Evolutionary conservation across 2,329 filamentous ascomycete species (phyloP), one percentile per base, ranked within the genome.

Genomic region (Stagonosporopsis tanaceti): DNA sequence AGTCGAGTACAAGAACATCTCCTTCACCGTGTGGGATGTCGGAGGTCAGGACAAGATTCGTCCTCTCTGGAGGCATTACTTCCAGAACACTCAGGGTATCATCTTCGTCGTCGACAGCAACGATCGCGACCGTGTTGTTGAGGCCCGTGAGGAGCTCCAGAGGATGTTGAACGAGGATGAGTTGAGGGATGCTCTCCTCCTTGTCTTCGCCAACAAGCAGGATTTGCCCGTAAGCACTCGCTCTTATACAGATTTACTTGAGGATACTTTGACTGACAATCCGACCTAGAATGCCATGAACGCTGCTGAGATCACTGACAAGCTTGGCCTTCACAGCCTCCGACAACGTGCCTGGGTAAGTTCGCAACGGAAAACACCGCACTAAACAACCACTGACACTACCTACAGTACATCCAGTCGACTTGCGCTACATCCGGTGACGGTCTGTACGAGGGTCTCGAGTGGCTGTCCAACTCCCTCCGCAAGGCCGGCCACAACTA

Each of bases 151-250:
- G 77, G 95, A 99, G 79, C 84, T 99, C 65, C 93, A 97, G 82
- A 91, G 94, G 75, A 98, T 98, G 80, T 92, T 98, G 81, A 95
- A 96, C 79, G 95, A 98, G 78, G 89, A 94, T 64, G 95, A 99
- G 84, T 94, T 98, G 88, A 93, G 95, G 81, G 94, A 98, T 75
- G 93, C 93, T 61, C 84, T 98, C 69, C 82, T 99, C 69, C 82
- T 98, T 60, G 94, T 99, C 39, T 98, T 99, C 78, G 95, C 95
- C 74, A 99, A 99, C 84, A 99, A 99, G 87, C 95, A 98, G 81
- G 95, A 99, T 87, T 83, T 98, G 69, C 84, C 86, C 57, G 91
- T 92, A 75, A 88, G 92, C 56, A 47, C 24, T 47, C 39, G 35
- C 40, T 40, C 37, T 32, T 35, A 9, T 15, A 22, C 40, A 50